Base-by-base conservation (phyloP, 2,329 filamentous ascomycete species). In the Clarireedia homoeocarpa region DNA sequence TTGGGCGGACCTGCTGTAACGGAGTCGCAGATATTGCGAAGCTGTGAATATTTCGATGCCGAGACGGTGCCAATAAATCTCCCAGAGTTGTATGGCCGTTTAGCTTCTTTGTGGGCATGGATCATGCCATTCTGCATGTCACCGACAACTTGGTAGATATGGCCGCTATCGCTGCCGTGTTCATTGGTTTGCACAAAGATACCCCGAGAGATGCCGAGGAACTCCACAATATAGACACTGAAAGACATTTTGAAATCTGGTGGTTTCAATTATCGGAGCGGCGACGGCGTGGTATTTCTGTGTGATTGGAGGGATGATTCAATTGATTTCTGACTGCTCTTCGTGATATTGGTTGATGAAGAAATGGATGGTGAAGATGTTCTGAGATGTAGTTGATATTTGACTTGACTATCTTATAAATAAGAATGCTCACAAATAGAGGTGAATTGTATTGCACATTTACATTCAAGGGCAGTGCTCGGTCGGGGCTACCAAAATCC, bases 101-200 rank as follows among this genome's bases (percentile, higher is more conserved):
- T 44, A 9, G 45, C 44, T 36, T 58, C 53, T 53, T 56, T 58
- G 45, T 56, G 48, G 9, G 17, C 15, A 52, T 58, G 34, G 4
- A 48, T 23, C 53, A 56, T 58, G 36, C 57, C 53, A 14, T 58
- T 48, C 9, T 53, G 48, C 26, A 58, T 58, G 26, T 56, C 44
- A 14, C 57, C 48, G 10, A 27, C 48, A 27, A 56, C 53, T 52
- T 58, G 48, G 39, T 49, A 58, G 15, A 58, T 34, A 53, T 51
- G 51, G 14, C 57, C 53, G 27, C 30, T 39, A 14, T 51, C 48
- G 23, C 12, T 34, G 20, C 57, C 57, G 2, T 30, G 17, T 34
- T 53, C 48, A 36, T 53, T 17, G 6, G 53, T 56, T 15, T 58
- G 53, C 20, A 58, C 38, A 24, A 58, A 58, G 27, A 56, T 51